Base-by-base conservation (phyloP, 208 protist genomes). In the Leishmania guyanensis region DNA sequence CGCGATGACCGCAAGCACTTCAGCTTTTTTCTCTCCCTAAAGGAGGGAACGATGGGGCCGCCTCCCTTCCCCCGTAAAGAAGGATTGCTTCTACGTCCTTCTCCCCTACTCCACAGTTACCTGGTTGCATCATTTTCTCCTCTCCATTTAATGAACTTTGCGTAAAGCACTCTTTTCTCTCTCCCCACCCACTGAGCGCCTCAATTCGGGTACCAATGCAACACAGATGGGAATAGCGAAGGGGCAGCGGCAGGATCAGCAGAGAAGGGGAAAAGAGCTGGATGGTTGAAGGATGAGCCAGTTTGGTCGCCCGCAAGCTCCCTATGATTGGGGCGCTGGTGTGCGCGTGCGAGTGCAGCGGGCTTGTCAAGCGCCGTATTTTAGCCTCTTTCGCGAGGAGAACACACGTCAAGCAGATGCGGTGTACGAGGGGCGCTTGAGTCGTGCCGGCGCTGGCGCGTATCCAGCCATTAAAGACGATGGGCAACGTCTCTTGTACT, bases 331-430 rank as follows among this genome's bases (percentile, higher is more conserved):
- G 65, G 56, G 66, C 54, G 77, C 83, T 4, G 79, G 81, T 0
- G 90, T 95, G 53, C 72, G 81, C 54, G 75, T 82, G 58, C 84
- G 90, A 33, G 89, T 95, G 70, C 81, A 88, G 62, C 85, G 89
- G 0, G 83, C 86, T 43, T 88, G 73, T 53, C 92, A 89, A 82
- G 76, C 64, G 29, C 87, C 87, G 14, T 91, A 90, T 54, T 91
- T 89, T 74, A 93, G 89, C 69, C 50, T 91, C 48, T 92, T 94
- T 72, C 91, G 91, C n/a, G 91, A 96, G 70, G 92, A 96, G 77
- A 84, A 79, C 62, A 96, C 92, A 17, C 87, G 89, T 0, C 83
- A 94, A 53, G 72, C 48, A 2, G 43, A 75, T 33, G 58, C 68
- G 8, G 74, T 85, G 6, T 81, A 84, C 17, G 89, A 92, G 75